A percentile compares a stretch with the other conserved stretches of the same genome.
phyloP scores from a whole-genome alignment of 768 basidiomycete genomes.

The Pisolithus microcarpus region DNA sequence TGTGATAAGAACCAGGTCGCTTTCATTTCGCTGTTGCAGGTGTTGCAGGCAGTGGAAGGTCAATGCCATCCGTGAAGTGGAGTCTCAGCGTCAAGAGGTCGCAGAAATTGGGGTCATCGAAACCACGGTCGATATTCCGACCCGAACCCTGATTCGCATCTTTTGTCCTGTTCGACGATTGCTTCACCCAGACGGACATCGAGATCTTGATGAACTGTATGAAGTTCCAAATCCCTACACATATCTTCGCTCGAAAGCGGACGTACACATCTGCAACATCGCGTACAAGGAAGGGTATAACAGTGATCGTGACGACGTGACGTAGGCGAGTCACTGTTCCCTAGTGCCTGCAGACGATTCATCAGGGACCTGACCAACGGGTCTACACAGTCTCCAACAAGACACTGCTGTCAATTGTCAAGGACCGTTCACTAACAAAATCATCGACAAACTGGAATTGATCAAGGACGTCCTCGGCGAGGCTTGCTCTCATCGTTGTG shows the following conservation, averaged over 20 bases:
- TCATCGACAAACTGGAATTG: too few species aligned
- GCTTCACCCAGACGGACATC: constrained; percentile 12
- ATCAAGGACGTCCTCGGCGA: constrained; percentile 1
- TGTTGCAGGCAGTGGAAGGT: constrained; percentile 21
- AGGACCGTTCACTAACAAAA: background rate
- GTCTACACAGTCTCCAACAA: constrained; percentile 17
- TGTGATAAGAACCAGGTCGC: constrained; percentile 10
- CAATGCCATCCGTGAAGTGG: constrained; percentile 21
- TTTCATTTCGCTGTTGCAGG: constrained; percentile 26
- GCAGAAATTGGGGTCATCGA: constrained; percentile 19
- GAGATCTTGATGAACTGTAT: constrained; percentile 9
- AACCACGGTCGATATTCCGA: constrained; percentile 19
- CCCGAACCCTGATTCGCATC: constrained; percentile 8
- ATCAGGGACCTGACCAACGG: constrained; percentile 15
- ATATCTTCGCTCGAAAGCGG: constrained; percentile 15
- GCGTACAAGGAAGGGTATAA: constrained; percentile 1
- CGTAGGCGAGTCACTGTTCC: constrained; percentile 1
- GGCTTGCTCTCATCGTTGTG: constrained; percentile 6
- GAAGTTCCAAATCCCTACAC: constrained; percentile 9
- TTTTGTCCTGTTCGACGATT: constrained; percentile 12
- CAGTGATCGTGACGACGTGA: constrained; percentile 3
- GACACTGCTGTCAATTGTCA: constrained; percentile 8
- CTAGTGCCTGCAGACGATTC: constrained; percentile 11
- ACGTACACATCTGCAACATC: constrained; percentile 8
- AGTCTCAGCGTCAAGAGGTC: constrained; percentile 8